Base-by-base conservation (phyloP, 2,329 filamentous ascomycete genomes). In the Arthrobotrys entomopaga region DNA sequence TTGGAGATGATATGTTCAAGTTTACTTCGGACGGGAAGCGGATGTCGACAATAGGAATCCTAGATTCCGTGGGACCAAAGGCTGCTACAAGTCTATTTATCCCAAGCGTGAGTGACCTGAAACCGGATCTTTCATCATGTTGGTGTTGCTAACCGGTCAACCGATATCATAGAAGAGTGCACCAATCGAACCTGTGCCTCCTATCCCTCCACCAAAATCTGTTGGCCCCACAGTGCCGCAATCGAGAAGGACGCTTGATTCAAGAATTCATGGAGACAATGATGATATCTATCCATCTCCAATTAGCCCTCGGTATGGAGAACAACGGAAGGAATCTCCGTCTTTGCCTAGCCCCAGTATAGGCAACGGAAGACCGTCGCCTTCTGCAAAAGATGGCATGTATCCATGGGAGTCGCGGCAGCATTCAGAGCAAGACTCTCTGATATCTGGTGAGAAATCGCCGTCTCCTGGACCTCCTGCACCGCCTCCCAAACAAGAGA, bases 1-100 rank as follows among this genome's bases (percentile, higher is more conserved):
- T 79, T 50, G 78, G 77, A 11, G 78, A 79, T 16, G 78, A 79
- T 50, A 78, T 79, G 77, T 79, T 79, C 54, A 77, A 77, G 24
- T 79, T 78, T 52, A 61, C 70, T 43, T 52, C 75, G 29, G 77
- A 78, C 40, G 78, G 77, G 24, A 71, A 76, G 61, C 70, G 70
- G 65, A 69, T 77, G 77, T 75, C 71, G 16, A 49, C 65, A 20
- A 76, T 79, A 61, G 78, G 77, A 13, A 59, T 77, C 53, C 57
- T 78, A 48, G 72, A 76, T 46, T 77, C 76, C 34, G 77, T 77
- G 52, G 78, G 77, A 53, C 78, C 78, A 48, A 79, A 79, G 60
- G 70, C 78, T 43, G 78, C 78, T 13, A 78, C 77, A 6, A 76
- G 70, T 61, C 65, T 72, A 26, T 76, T 77, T 46, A 77, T 77